Base-by-base conservation (phyloP, 345 rosid genomes). In the Euphorbia lathyris region DNA sequence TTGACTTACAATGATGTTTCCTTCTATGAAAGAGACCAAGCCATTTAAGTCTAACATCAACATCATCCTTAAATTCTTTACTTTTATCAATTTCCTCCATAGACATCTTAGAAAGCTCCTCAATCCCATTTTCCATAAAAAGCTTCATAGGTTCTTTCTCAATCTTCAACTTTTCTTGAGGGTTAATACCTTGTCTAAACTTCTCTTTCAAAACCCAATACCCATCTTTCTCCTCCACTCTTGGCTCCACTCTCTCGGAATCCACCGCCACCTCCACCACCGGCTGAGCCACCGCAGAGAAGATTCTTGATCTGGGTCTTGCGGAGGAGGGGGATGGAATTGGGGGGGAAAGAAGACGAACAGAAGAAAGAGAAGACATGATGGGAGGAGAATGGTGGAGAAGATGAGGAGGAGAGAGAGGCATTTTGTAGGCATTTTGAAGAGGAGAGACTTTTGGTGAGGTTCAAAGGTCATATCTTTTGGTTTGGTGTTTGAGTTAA, bases 31-130 rank as follows among this genome's bases (percentile, higher is more conserved):
- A 90, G 71, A 94, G 80, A 75, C 98, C 98, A 78, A 94, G 97
- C 97, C 98, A 94, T 72, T 94, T 94, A 70, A 94, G 97, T 69
- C 98, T 81, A 68, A 91, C 90, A 72, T 94, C 98, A 72, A 91
- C 68, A 66, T 91, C 97, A 36, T 87, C 96, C 69, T 90, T 94
- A 0, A 80, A 78, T 57, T n/a, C 23, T 78, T 94, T 91, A 11
- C 45, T 74, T 58, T 78, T 67, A 58, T 91, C 97, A 67, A 90
- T 71, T 70, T 94, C 95, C 69, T 90, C 98, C 82, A 91, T 78
- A 0, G 97, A 81, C 68, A 90, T 63, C 78, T 83, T 85, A 25
- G 96, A 80, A 0, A 94, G 89, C 66, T 86, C 93, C 66, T 88
- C 86, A 42, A 94, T 82, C 11, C 88, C 95, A 65, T 79, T 85